Conservation (phyloP, 2,329 filamentous ascomycete species). For the Stagonosporopsis vannaccii region DNA sequence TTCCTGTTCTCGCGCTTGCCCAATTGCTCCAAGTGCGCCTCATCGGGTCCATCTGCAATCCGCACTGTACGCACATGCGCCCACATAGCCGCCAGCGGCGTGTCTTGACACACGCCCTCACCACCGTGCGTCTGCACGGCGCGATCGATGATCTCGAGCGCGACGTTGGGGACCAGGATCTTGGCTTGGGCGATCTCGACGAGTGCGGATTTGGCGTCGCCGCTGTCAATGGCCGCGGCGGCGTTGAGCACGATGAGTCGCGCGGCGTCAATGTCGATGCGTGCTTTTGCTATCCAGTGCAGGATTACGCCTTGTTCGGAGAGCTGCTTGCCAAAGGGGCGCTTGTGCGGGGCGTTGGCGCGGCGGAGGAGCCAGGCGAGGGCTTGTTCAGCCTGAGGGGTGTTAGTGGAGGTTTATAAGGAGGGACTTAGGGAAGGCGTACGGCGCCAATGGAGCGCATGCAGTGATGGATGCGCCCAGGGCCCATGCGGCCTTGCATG, state of each 20-base stretch:
- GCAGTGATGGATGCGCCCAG: constrained; percentile 93
- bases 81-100: constrained; percentile 80
- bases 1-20: constrained; percentile 78
- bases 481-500: constrained; percentile 92
- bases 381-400: constrained; percentile 73
- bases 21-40: constrained; percentile 78
- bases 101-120: constrained; percentile 89
- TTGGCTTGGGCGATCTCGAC: constrained; percentile 94
- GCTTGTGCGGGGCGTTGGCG: constrained; percentile 88
- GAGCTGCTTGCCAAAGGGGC: constrained; percentile 85
- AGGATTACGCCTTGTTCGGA: constrained; percentile 89
- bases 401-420: constrained; percentile 7
- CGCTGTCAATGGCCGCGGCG: constrained; percentile 87
- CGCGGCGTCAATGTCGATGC: constrained; percentile 89
- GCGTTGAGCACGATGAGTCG: constrained; percentile 90
- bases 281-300: constrained; percentile 75
- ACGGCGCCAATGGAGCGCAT: constrained; percentile 91
- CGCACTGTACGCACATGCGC: constrained; percentile 78
- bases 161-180: constrained; percentile 81
- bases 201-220: constrained; percentile 82
- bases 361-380: constrained; percentile 92
- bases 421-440: constrained; percentile 42
- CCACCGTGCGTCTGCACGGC: constrained; percentile 90
- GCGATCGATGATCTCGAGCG: constrained; percentile 85
- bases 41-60: constrained; percentile 90